Evolutionary conservation across 1,284 basidiomycete genomes (phyloP).

Genomic region (Tilletia indica): DNA sequence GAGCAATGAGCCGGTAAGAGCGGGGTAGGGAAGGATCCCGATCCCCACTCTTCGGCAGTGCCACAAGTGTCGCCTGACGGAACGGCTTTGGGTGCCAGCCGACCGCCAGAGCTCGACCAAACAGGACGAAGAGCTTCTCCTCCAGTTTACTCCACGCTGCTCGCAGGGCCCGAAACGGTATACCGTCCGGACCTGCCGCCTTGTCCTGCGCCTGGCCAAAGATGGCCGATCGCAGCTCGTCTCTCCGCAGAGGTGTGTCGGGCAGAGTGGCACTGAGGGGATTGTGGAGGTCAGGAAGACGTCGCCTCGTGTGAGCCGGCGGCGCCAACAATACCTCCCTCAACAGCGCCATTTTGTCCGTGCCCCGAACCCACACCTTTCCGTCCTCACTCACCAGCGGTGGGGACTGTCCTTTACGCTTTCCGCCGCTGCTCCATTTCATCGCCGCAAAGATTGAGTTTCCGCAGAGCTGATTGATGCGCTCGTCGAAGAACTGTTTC

Average conservation of each 20-base stretch:
- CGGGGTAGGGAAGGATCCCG: conserved; percentile 12
- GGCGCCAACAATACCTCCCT: neutral
- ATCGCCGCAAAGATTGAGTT: neutral
- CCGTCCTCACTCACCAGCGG: neutral
- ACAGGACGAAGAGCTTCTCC: neutral
- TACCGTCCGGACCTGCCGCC: conserved; percentile 5
- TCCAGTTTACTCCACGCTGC: neutral
- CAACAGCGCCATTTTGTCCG: neutral
- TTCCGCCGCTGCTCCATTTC: neutral
- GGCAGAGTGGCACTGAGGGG: neutral
- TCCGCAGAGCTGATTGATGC: no score
- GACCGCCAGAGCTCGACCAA: neutral
- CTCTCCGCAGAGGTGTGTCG: neutral
- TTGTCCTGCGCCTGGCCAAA: neutral
- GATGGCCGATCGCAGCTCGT: conserved; percentile 1
- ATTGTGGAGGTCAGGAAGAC: neutral
- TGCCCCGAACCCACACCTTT: no score
- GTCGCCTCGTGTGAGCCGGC: no score
- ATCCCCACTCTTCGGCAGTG: neutral
- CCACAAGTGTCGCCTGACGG: neutral
- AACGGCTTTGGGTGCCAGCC: neutral
- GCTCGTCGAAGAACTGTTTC: no score
- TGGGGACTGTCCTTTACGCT: no score
- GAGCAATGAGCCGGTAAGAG: neutral
- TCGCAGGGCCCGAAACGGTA: neutral